phyloP scores from a whole-genome alignment of 2,329 filamentous ascomycete species.

The Beauveria varroae region DNA sequence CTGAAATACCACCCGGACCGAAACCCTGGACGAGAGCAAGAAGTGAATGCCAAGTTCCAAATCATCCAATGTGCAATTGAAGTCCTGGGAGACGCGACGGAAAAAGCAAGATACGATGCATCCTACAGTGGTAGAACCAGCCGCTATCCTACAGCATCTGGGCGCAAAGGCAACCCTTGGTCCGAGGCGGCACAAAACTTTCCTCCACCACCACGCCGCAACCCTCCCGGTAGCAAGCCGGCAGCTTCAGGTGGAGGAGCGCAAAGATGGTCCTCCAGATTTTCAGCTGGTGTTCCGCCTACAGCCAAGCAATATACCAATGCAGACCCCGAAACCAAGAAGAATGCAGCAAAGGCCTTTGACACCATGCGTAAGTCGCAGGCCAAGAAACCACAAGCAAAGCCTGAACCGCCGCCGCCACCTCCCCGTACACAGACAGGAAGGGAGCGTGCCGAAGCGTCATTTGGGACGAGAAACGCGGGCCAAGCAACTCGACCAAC shows the following conservation, averaged over 20 bases:
- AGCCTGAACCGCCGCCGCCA: conserved; percentile 23
- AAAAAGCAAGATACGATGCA: conserved; percentile 47
- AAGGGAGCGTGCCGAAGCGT: conserved; percentile 45
- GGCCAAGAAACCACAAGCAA: conserved; percentile 22
- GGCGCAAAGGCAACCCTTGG: conserved; percentile 52
- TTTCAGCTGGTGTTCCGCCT: conserved; percentile 33
- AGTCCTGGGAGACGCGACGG: conserved; percentile 47
- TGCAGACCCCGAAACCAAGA: conserved; percentile 29
- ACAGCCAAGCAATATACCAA: conserved; percentile 32
- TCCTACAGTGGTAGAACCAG: conserved; percentile 28
- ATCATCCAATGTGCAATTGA: conserved; percentile 82
- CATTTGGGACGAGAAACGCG: conserved; percentile 43
- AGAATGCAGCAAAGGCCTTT: conserved; percentile 34
- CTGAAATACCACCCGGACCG: conserved; percentile 84
- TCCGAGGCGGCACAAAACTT: conserved; percentile 40
- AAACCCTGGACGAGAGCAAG: conserved; percentile 73
- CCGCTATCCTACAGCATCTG: conserved; percentile 42
- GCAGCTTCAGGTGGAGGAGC: conserved; percentile 28
- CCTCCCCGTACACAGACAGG: conserved; percentile 43
- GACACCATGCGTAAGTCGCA: conserved; percentile 36
- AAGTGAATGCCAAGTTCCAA: conserved; percentile 77
- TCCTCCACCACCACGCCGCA: conserved; percentile 41
- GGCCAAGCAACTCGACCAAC: conserved; percentile 46
- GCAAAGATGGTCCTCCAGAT: conserved; percentile 37
- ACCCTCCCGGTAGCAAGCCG: conserved; percentile 20